phyloP scores from a whole-genome alignment of 768 basidiomycete genomes.

The Phlebiopsis flavidoalba region DNA sequence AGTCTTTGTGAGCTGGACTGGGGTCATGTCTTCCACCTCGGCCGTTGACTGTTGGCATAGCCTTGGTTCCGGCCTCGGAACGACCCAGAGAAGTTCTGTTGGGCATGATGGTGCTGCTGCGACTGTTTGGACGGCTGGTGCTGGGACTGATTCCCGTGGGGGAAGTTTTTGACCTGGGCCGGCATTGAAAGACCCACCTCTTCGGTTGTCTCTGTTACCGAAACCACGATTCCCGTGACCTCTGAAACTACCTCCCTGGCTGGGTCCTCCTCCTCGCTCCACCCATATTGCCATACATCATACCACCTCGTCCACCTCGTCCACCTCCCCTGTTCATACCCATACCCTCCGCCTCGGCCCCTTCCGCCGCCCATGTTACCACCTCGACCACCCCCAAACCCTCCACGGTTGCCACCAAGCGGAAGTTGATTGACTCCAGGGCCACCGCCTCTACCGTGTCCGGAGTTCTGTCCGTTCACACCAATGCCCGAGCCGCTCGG shows the following conservation, averaged over 20 bases:
- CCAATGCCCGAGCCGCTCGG: conserved; percentile 28
- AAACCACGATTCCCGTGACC: conserved; percentile 67
- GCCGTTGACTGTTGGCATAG: conserved; percentile 30
- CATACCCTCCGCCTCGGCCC: conserved; percentile 43
- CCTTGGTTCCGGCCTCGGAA: conserved; percentile 63
- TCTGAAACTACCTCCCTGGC: conserved; percentile 43
- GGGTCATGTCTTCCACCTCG: conserved; percentile 38
- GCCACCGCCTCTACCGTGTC: conserved; percentile 35
- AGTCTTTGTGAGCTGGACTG: conserved; percentile 42
- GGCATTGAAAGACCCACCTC: conserved; percentile 58
- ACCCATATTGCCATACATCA: conserved; percentile 31
- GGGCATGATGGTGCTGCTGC: conserved; percentile 30
- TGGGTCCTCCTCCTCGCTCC: conserved; percentile 41
- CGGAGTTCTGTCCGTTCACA: conserved; percentile 15
- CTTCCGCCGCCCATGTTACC: conserved; percentile 38
- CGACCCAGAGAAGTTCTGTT: conserved; percentile 17
- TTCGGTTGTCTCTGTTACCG: conserved; percentile 57
- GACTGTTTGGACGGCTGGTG: conserved; percentile 28
- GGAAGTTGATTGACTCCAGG: conserved; percentile 37
- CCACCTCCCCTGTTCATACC: conserved; percentile 23
- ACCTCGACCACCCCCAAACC: conserved; percentile 38
- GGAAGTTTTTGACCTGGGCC: conserved; percentile 36
- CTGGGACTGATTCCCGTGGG: conserved; percentile 25
- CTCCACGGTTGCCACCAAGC: conserved; percentile 40
- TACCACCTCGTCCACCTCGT: conserved; percentile 32